These are phyloP conservation scores for Lyophyllum shimeji DNA, from an alignment of 768 basidiomycete genomes.

Conservation along the genomic window DNA sequence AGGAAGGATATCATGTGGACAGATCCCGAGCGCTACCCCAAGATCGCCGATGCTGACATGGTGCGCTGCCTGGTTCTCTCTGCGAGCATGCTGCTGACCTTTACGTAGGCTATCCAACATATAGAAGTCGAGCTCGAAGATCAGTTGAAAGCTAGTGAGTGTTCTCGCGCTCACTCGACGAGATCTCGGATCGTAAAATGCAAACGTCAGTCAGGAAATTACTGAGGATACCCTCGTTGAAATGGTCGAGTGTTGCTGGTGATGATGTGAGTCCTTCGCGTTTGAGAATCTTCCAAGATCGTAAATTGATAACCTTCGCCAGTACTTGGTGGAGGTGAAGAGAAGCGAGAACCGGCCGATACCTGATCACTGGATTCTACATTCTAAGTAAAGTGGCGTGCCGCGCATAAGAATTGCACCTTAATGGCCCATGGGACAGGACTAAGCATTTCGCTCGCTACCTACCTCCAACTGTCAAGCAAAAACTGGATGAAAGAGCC, in stretches of 20 bases:
- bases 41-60: constrained; percentile 55
- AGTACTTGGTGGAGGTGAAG: constrained; percentile 84
- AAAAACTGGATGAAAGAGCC: constrained; percentile 67
- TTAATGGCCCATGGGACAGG: constrained; percentile 32
- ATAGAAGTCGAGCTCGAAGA: constrained; percentile 72
- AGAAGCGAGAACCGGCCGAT: constrained; percentile 51
- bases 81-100: not conserved
- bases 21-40: constrained; percentile 43
- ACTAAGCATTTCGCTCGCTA: constrained; percentile 76
- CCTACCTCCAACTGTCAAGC: constrained; percentile 65
- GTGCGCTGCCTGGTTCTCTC: constrained; percentile 39
- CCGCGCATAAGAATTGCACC: not conserved
- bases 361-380: constrained; percentile 57
- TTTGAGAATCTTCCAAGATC: not conserved
- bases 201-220: constrained; percentile 61
- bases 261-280: constrained; percentile 57
- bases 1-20: constrained; percentile 73
- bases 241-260: constrained; percentile 64
- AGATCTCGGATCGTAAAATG: not conserved
- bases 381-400: constrained; percentile 53
- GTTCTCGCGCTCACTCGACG: not conserved
- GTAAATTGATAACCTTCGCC: not conserved
- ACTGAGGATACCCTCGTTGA: constrained; percentile 69
- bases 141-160: constrained; percentile 66
- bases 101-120: constrained; percentile 57